Percentiles rank a stretch among this genome's conserved stretches.
Conservation (phyloP, 148 eudicot genomes). For the Rhododendron griersonianum region DNA sequence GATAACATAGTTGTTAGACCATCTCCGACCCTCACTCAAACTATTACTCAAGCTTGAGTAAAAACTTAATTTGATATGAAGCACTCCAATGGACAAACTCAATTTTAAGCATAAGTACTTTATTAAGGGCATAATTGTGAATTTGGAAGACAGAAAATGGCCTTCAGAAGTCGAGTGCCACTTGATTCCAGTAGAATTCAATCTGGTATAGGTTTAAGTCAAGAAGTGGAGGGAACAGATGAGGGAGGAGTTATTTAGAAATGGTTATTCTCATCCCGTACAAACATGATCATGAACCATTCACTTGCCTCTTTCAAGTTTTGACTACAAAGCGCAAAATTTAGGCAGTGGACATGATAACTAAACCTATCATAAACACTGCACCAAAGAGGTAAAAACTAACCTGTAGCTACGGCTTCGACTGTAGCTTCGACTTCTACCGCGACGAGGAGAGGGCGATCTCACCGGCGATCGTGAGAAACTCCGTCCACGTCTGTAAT, state of each 20-base stretch:
- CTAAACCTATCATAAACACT: neutral
- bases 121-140: neutral
- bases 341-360: neutral
- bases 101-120: neutral
- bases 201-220: neutral
- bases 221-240: neutral
- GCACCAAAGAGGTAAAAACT: neutral
- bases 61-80: neutral
- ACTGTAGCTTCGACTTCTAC: conserved; percentile 59
- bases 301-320: neutral
- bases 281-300: neutral
- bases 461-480: conserved; percentile 68
- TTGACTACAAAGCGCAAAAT: neutral
- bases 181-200: neutral
- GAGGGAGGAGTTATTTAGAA: neutral
- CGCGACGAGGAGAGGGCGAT: conserved; percentile 54
- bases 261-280: neutral
- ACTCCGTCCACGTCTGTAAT: conserved; percentile 51
- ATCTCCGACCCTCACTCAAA: neutral
- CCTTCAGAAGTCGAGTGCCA: neutral
- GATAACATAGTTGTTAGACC: neutral
- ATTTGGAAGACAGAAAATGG: neutral
- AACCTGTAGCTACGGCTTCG: conserved; percentile 85
- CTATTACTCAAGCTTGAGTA: neutral
- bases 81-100: neutral